Conservation (phyloP, 2,329 filamentous ascomycete genomes). For the Rutstroemia sydowiana region DNA sequence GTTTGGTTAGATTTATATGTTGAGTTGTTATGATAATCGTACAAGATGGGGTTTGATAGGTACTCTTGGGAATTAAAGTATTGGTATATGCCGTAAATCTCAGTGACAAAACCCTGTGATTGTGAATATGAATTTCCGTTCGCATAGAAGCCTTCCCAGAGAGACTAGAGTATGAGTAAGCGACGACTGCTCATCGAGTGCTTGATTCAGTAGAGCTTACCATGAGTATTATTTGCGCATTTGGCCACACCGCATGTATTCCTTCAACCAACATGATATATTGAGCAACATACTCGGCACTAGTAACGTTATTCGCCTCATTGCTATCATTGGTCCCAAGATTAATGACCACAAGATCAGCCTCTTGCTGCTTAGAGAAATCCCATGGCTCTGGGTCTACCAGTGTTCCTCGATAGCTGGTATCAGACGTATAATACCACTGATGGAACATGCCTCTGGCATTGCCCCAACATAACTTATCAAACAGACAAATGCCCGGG, state of each 20-base stretch:
- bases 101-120: conserved; percentile 39
- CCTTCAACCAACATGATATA: conserved; percentile 40
- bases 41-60: conserved; percentile 34
- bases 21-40: conserved; percentile 35
- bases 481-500: conserved; percentile 49
- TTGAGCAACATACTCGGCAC: conserved; percentile 34
- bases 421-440: conserved; percentile 51
- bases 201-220: conserved; percentile 37
- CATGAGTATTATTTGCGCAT: conserved; percentile 38
- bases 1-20: conserved; percentile 29
- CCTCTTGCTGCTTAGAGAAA: conserved; percentile 36
- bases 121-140: conserved; percentile 44
- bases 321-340: conserved; percentile 43
- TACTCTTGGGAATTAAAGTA: conserved; percentile 44
- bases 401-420: conserved; percentile 30
- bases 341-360: conserved; percentile 40
- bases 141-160: conserved; percentile 47
- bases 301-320: conserved; percentile 34
- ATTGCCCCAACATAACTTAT: conserved; percentile 49
- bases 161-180: conserved; percentile 33
- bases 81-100: conserved; percentile 43
- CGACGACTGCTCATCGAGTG: not conserved
- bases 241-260: conserved; percentile 40
- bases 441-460: conserved; percentile 44
- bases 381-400: conserved; percentile 38